Percentiles rank a stretch among this genome's conserved stretches.
Evolutionary conservation across 2,329 filamentous ascomycete genomes (phyloP).

Genomic region (Neurospora sp.): DNA sequence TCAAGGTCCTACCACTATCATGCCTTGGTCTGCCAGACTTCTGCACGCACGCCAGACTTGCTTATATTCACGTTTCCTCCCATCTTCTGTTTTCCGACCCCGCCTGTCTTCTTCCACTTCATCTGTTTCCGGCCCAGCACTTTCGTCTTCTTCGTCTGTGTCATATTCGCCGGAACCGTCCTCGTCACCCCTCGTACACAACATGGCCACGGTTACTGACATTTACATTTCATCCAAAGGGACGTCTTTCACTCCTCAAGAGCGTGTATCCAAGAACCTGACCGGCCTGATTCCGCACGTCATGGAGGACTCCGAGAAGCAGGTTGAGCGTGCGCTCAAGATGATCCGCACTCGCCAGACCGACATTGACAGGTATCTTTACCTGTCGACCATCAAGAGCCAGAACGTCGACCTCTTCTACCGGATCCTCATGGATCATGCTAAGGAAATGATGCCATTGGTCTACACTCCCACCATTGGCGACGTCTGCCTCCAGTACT

Average conservation of each 20-base stretch:
- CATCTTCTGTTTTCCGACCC: not conserved
- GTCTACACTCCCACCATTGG: slow-evolving; percentile 89
- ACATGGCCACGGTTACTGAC: slow-evolving; percentile 1
- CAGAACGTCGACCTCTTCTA: slow-evolving; percentile 77
- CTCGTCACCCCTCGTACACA: not conserved
- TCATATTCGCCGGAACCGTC: not conserved
- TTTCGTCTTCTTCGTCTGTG: not conserved
- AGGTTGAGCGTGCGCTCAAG: slow-evolving; percentile 58
- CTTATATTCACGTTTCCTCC: not conserved
- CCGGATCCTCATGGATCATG: slow-evolving; percentile 67
- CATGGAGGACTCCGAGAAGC: slow-evolving; percentile 49
- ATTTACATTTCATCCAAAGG: slow-evolving; percentile 28
- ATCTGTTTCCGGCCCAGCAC: not conserved
- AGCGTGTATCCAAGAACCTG: slow-evolving; percentile 54
- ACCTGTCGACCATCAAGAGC: slow-evolving; percentile 65
- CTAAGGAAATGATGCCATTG: slow-evolving; percentile 68
- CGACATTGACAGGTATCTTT: slow-evolving; percentile 72
- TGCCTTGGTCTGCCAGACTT: not conserved
- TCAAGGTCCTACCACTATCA: not conserved
- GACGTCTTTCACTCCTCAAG: slow-evolving; percentile 53
- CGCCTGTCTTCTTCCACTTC: not conserved
- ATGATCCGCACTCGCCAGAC: slow-evolving; percentile 63
- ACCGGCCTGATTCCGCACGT: slow-evolving; percentile 56
- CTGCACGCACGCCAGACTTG: not conserved
- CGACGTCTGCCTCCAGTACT: slow-evolving; percentile 94